A percentile compares a stretch with the other conserved stretches of the same genome.
Evolutionary conservation across 1,284 basidiomycete genomes (phyloP).

Genomic region (Volvariella volvacea): DNA sequence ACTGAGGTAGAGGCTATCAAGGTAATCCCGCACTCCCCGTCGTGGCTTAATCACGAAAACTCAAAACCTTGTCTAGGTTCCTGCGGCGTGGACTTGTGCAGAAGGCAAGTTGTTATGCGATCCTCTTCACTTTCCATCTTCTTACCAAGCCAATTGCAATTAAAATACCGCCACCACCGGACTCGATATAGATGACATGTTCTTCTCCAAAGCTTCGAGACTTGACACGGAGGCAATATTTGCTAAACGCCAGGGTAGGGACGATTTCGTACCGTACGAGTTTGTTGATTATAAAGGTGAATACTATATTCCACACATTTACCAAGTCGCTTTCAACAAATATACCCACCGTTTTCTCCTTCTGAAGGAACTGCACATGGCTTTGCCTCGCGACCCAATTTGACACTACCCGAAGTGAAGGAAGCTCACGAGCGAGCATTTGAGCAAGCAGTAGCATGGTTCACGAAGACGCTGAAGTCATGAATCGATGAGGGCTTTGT

Average conservation of each 20-base stretch:
- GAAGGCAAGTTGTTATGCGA: constrained; percentile 31
- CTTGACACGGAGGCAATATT: constrained; percentile 38
- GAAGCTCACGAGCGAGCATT: constrained; percentile 43
- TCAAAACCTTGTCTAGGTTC: constrained; percentile 13
- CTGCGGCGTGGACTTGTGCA: constrained; percentile 49
- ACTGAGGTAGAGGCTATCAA: constrained; percentile 39
- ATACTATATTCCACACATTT: no score
- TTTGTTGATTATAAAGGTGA: constrained; percentile 50
- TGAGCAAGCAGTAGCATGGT: constrained; percentile 39
- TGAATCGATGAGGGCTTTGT: no score
- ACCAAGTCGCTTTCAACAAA: constrained; percentile 50
- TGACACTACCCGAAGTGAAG: constrained; percentile 37
- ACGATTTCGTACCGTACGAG: constrained; percentile 41
- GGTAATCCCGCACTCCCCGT: constrained; percentile 13
- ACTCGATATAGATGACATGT: constrained; percentile 36
- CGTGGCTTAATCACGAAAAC: no score
- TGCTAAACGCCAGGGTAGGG: constrained; percentile 33
- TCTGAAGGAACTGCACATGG: constrained; percentile 47
- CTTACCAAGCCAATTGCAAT: no score
- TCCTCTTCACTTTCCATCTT: no score
- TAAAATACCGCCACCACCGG: neutral
- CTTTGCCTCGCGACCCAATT: constrained; percentile 46
- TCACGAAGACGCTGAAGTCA: constrained; percentile 40
- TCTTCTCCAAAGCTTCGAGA: constrained; percentile 34
- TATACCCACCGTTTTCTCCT: constrained; percentile 23